Percentiles rank a stretch among this genome's conserved stretches.
phyloP scores from a whole-genome alignment of 106 monocot species.

The Allium sativum region DNA sequence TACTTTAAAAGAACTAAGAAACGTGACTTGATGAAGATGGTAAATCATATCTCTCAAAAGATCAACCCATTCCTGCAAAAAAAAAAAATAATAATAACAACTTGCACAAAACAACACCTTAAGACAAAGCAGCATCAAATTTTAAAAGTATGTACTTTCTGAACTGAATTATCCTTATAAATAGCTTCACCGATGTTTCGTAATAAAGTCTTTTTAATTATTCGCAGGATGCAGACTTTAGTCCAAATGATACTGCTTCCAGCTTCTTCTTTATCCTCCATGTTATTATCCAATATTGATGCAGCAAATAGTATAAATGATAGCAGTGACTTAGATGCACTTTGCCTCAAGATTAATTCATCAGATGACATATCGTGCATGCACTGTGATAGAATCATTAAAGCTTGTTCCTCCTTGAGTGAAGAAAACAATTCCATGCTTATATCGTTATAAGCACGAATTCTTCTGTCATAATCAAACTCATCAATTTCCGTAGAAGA shows the following conservation, averaged over 20 bases:
- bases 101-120: too few species aligned
- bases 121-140: background rate
- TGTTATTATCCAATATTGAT: constrained; percentile 1
- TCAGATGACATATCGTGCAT: constrained; percentile 77
- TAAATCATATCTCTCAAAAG: constrained; percentile 66
- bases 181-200: constrained; percentile 67
- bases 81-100: constrained; percentile 2
- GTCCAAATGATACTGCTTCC: constrained; percentile 23
- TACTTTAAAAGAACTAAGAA: constrained; percentile 35
- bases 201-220: constrained; percentile 41
- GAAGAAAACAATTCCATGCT: constrained; percentile 33
- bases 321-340: constrained; percentile 61
- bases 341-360: constrained; percentile 68
- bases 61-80: constrained; percentile 74
- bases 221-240: constrained; percentile 35
- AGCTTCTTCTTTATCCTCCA: constrained; percentile 8
- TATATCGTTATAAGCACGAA: constrained; percentile 51
- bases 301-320: constrained; percentile 64
- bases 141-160: constrained; percentile 31
- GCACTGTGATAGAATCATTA: constrained; percentile 68
- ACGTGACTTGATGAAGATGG: constrained; percentile 45
- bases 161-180: constrained; percentile 57
- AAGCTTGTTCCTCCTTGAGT: constrained; percentile 40
- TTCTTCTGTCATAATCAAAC: constrained; percentile 81
- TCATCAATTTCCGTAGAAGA: constrained; percentile 62